Base-by-base conservation (phyloP, 1,139 yeast genomes). In the Diutina siamensis region DNA sequence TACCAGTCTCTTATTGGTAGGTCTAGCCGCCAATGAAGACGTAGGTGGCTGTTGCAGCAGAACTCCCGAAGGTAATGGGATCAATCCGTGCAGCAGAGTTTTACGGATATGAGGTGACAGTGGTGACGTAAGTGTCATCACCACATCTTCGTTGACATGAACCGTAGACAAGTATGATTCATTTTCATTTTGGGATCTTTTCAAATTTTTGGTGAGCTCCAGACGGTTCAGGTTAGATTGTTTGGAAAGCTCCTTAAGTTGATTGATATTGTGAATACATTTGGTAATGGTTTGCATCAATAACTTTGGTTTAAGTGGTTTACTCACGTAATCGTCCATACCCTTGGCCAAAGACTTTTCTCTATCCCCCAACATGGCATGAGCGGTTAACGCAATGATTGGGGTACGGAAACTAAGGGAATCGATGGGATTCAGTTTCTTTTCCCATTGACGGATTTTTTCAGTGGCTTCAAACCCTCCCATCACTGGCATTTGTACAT, bases 401-500 rank as follows among this genome's bases (percentile, higher is more conserved):
- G 95, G 95, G 1, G 94, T 81, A 50, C 94, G 71, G 56, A 73
- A 73, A 45, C 74, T 67, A 46, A 75, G 67, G 1, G 77, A 70
- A 50, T 85, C 86, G 34, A 81, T 80, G n/a, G 86, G 86, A 50
- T 81, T 79, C 45, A 80, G 72, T 61, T 82, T 85, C 66, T 74
- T 78, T 63, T 86, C 95, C 94, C 94, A 85, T 59, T 83, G 89
- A 55, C 95, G 69, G 47, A 86, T 86, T 60, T 79, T 76, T 48
- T 83, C 86, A 1, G 95, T 85, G 3, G 95, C 94, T 58, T 86
- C 95, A 59, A 86, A 86, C 0, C 95, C 95, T 42, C 95, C 94
- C 94, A 86, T 85, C 8, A 85, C 87, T 5, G 95, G 95, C 95
- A 86, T 86, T 62, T 86, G 95, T 40, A 86, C 95, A 66, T 86